phyloP scores from a whole-genome alignment of 2,329 filamentous ascomycete species.

The Pezicula carpinea region DNA sequence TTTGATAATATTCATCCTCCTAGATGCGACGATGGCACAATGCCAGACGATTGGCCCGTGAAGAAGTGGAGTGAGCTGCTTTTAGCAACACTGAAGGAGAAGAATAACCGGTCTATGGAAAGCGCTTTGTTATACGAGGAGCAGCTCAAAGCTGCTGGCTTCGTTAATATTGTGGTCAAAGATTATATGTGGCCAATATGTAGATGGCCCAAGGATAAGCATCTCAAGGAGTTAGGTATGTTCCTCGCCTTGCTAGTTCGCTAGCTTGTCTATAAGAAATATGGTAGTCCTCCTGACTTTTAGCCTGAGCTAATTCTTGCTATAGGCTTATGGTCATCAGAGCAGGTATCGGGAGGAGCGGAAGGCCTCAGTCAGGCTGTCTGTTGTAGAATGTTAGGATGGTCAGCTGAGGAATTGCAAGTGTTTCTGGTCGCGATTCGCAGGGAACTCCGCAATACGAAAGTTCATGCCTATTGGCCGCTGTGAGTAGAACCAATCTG shows the following conservation, averaged over 20 bases:
- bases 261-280: too few species aligned
- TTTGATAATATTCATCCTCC: slow-evolving; percentile 20
- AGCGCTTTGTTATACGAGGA: slow-evolving; percentile 16
- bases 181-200: slow-evolving; percentile 44
- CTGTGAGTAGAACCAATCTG: too few species aligned
- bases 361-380: slow-evolving; percentile 6
- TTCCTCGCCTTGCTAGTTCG: not conserved
- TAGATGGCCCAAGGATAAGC: slow-evolving; percentile 44
- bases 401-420: slow-evolving; percentile 5
- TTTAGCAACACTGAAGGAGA: slow-evolving; percentile 26
- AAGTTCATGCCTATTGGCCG: slow-evolving; percentile 3
- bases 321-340: too few species aligned
- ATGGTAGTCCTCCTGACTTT: too few species aligned
- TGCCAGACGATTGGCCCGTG: slow-evolving; percentile 1
- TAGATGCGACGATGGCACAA: slow-evolving; percentile 29
- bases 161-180: slow-evolving; percentile 28
- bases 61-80: slow-evolving; percentile 2
- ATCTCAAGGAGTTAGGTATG: slow-evolving; percentile 11
- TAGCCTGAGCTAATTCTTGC: too few species aligned
- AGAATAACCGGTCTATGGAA: slow-evolving; percentile 24
- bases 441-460: slow-evolving; percentile 1
- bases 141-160: slow-evolving; percentile 6
- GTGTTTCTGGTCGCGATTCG: slow-evolving; percentile 6
- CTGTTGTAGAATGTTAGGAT: slow-evolving; percentile 2
- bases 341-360: too few species aligned